Evolutionary conservation across 371 early-diverging fungal species (phyloP), one percentile per base, ranked within the genome.

Genomic region (Mortierella polycephala): DNA sequence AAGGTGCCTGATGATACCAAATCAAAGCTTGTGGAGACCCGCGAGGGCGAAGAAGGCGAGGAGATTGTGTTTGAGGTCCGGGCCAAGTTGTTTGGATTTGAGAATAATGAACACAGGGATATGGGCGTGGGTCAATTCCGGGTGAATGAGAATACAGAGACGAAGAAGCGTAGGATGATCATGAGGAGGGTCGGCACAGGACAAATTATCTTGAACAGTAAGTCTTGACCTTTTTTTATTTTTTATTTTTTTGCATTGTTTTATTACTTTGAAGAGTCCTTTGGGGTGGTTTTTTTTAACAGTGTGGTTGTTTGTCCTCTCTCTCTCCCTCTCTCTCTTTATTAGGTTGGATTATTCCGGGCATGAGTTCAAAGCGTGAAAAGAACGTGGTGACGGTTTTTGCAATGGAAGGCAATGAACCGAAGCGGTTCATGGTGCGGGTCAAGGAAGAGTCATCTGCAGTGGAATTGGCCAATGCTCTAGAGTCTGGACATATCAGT

Each of bases 111-210:
- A 42, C 37, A 49, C 60, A 64, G 64, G 57, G 79, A 72, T 59
- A 13, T 72, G 49, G 79, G 79, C 0, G 51, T 79, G n/a, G 79
- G 79, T 7, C 73, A 69, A 49, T 79, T 79, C 67, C 61, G 73
- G 20, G 69, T 79, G 10, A 79, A 79, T 54, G 79, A 72, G 21
- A 65, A 72, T 44, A 45, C 5, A 4, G 60, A 61, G 49, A 55
- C 73, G 1, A 69, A 56, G 56, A 72, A 57, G 57, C 69, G 79
- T 13, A 61, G 79, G 0, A 73, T 79, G 79, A 72, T 79, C 16
- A 79, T 79, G 79, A 51, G 79, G 18, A 63, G 53, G 1, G 55
- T 41, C 16, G 69, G 67, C 21, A 69, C 69, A 0, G 79, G 79
- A 0, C 14, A 50, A 21, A 21, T 79, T 39, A 66, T 54, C 11